Conservation (phyloP, 371 early-diverging fungal species). For the Syncephalastrum monosporum region DNA sequence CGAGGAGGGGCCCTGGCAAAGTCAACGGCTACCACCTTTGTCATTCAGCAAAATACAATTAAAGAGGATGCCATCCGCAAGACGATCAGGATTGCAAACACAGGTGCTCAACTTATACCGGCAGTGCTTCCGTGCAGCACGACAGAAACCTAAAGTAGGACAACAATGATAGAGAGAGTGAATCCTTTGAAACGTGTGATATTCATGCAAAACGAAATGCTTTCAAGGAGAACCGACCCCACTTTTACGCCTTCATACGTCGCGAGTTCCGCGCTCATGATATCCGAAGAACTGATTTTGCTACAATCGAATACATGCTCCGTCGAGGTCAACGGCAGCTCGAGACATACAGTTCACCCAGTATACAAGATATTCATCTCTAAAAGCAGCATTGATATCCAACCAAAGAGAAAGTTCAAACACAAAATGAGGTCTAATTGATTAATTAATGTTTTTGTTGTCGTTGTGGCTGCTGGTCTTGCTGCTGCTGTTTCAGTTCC, state of each 20-base stretch:
- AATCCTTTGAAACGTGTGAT: neutral
- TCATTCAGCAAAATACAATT: no score
- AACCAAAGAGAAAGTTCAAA: neutral
- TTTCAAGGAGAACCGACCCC: constrained; percentile 49
- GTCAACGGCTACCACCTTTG: no score
- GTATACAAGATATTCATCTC: constrained; percentile 58
- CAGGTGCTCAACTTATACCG: constrained; percentile 60
- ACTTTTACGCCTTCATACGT: constrained; percentile 61
- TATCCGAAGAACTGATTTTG: constrained; percentile 57
- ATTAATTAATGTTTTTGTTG: constrained; percentile 2
- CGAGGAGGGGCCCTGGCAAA: no score
- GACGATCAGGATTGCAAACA: constrained; percentile 61
- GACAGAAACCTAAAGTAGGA: constrained; percentile 54
- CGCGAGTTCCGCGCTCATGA: constrained; percentile 57
- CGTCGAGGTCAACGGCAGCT: constrained; percentile 58
- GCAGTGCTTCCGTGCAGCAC: constrained; percentile 58
- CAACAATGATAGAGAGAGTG: neutral
- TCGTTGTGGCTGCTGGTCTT: constrained; percentile 10
- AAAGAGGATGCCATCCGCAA: no score
- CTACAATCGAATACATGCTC: constrained; percentile 65
- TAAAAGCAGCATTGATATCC: constrained; percentile 18
- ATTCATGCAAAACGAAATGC: neutral
- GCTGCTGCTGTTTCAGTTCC: constrained; percentile 18
- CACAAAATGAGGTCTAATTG: neutral
- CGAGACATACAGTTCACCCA: constrained; percentile 52